These are phyloP conservation scores for Neltuma alba DNA, from an alignment of 306 rosid species.

Conservation along the genomic window DNA sequence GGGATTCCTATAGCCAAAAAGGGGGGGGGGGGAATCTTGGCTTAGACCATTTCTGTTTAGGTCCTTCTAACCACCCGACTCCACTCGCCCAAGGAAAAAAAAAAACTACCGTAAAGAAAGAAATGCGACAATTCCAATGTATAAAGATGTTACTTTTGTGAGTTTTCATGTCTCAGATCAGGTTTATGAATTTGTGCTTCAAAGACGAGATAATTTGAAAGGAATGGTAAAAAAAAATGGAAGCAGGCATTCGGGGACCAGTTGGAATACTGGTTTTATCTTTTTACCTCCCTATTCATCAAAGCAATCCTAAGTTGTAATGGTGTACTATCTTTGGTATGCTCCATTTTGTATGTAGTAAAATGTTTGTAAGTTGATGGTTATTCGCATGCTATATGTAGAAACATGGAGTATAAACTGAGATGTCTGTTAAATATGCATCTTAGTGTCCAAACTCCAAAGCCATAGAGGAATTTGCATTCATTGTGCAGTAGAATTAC, in stretches of 20 bases:
- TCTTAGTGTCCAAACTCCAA: neutral
- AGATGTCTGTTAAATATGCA: neutral
- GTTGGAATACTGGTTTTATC: neutral
- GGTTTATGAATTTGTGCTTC: neutral
- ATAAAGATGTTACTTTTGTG: neutral
- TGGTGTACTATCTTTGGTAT: neutral
- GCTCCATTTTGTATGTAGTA: neutral
- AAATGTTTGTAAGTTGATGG: constrained; percentile 8
- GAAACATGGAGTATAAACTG: neutral
- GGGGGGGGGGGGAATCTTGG: too few species aligned
- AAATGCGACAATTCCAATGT: neutral
- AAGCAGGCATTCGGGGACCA: neutral
- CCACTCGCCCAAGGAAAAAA: neutral
- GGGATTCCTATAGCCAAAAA: too few species aligned
- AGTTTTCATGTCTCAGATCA: neutral
- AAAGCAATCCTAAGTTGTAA: neutral
- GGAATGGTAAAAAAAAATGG: neutral
- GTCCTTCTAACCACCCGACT: neutral
- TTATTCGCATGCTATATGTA: neutral
- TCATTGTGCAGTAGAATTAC: neutral
- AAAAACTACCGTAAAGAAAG: neutral
- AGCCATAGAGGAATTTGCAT: neutral
- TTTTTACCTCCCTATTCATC: neutral
- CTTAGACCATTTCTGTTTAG: neutral
- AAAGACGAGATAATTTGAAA: neutral